These are phyloP conservation scores for Boletellus deceptivus DNA, from an alignment of 1,284 basidiomycete genomes.

Conservation along the genomic window DNA sequence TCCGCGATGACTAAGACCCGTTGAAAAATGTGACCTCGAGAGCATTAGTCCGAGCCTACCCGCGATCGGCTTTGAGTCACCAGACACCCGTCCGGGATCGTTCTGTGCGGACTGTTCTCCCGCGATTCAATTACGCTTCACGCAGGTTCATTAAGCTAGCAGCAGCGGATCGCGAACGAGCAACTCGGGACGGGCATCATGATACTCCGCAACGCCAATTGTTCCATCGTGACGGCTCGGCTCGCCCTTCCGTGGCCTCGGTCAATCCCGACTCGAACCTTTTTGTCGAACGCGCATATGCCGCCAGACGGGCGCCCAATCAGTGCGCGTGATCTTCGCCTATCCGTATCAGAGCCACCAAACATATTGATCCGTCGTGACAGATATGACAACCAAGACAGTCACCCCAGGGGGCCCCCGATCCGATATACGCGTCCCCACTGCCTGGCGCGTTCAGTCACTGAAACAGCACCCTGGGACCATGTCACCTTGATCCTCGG, in stretches of 20 bases:
- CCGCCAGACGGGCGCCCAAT: constrained; percentile 13
- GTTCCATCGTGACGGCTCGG: not conserved
- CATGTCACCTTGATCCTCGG: not conserved
- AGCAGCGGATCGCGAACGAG: constrained; percentile 17
- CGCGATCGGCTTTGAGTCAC: not conserved
- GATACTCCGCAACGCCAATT: not conserved
- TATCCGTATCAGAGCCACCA: constrained; percentile 1
- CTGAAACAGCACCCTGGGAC: constrained; percentile 4
- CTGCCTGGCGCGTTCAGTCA: not conserved
- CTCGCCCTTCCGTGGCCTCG: not conserved
- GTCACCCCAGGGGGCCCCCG: not conserved
- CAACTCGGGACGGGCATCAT: not conserved
- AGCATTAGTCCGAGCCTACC: not conserved
- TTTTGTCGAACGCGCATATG: not conserved
- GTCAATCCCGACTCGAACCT: constrained; percentile 5
- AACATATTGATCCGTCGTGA: not conserved
- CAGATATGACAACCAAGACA: not conserved
- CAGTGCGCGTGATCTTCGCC: constrained; percentile 24
- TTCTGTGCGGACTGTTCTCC: not conserved
- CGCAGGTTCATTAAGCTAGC: constrained; percentile 3
- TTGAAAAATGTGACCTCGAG: not conserved
- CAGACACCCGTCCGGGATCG: not conserved
- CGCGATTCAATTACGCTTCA: not conserved
- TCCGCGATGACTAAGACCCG: too few relatives aligned
- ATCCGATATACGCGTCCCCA: not conserved